Evolutionary conservation across 257 asterid genomes (phyloP), one percentile per base, ranked within the genome.

Genomic region (Ocimum tenuiflorum): DNA sequence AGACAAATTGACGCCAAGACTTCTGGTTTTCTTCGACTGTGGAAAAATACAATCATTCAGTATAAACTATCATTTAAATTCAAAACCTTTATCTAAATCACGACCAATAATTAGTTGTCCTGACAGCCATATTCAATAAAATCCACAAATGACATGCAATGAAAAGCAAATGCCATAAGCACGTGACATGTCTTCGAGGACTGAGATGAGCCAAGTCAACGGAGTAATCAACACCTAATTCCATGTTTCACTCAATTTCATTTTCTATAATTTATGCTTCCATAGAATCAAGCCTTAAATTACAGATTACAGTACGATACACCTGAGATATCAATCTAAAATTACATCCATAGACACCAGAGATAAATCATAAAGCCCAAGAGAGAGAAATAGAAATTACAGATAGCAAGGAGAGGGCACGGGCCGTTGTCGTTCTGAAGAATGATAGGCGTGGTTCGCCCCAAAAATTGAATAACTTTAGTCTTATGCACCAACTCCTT

Each of bases 401-500:
- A 92, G 71, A 92, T 87, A 19, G 99, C 95, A 45, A 92, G 96
- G 63, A 92, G 99, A 74, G 97, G 99, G 75, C 99, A 94, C 10
- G 97, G 99, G 39, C 99, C 97, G 80, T 92, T 92, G 47, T 92
- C 96, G 71, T 90, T 89, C 66, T 94, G 99, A 43, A 94, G 96
- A 73, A 94, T 76, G 68, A 90, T 82, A 3, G 96, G 94, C 45
- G 90, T 71, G 15, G 84, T 84, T 47, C 97, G 78, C 48, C 97
- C 99, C 18, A 90, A 54, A 78, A 94, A 94, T 45, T 94, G 95
- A 50, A 94, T 73, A 48, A 84, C 77, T 74, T 94, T 94, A 6
- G 87, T 86, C 80, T 80, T 81, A 61, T 90, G 84, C 79, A 78
- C 63, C 86, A 80, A 59, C 82, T 82, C 92, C 57, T 74, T 80